These are phyloP conservation scores for Haplosporangium sp. DNA, from an alignment of 371 early-diverging fungal genomes.

Conservation along the genomic window DNA sequence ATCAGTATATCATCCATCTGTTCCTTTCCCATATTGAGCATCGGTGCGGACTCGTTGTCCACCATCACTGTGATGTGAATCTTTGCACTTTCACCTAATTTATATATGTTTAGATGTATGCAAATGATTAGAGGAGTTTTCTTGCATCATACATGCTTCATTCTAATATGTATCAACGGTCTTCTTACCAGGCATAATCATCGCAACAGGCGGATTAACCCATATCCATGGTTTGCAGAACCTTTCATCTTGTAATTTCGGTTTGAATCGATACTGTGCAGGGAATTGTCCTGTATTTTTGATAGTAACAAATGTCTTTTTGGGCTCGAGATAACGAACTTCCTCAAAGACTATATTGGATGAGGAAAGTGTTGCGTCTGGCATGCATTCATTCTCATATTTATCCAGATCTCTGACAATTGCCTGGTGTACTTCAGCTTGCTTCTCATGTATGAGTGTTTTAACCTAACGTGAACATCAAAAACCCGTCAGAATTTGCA, in stretches of 20 bases:
- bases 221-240: slow-evolving; percentile 77
- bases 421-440: slow-evolving; percentile 65
- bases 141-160: no score
- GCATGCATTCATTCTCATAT: slow-evolving; percentile 83
- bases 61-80: slow-evolving; percentile 79
- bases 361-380: slow-evolving; percentile 74
- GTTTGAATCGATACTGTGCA: slow-evolving; percentile 77
- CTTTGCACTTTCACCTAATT: slow-evolving; percentile 61
- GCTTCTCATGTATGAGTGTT: slow-evolving; percentile 65
- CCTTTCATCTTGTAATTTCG: slow-evolving; percentile 66
- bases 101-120: slow-evolving; percentile 22
- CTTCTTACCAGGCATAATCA: slow-evolving; percentile 74
- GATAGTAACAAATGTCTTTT: slow-evolving; percentile 67
- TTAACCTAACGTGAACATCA: slow-evolving; percentile 41
- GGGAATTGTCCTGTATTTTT: slow-evolving; percentile 85
- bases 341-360: slow-evolving; percentile 82
- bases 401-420: slow-evolving; percentile 81
- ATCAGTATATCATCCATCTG: slow-evolving; percentile 83
- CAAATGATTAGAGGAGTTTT: no score
- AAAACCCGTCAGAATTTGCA: no score
- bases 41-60: slow-evolving; percentile 68
- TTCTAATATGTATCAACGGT: no score
- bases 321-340: slow-evolving; percentile 73
- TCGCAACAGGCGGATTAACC: slow-evolving; percentile 72
- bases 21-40: slow-evolving; percentile 75